These are phyloP conservation scores for Anisodus acutangulus DNA, from an alignment of 257 asterid genomes.

Conservation along the genomic window DNA sequence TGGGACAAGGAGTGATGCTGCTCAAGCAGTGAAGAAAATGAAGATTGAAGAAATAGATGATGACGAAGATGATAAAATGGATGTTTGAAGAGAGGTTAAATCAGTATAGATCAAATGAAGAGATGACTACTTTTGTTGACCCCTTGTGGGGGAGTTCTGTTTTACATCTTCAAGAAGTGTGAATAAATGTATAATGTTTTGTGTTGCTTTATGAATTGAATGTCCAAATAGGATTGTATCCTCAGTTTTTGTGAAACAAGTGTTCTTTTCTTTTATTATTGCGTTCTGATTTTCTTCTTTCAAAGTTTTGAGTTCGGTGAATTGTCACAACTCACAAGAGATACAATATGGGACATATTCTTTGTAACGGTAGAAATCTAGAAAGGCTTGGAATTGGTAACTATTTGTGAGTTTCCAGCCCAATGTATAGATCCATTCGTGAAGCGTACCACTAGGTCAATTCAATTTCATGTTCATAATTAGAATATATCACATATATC, in stretches of 20 bases:
- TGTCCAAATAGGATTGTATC: background rate
- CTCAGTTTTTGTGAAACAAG: background rate
- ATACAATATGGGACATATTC: too few species aligned
- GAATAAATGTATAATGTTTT: background rate
- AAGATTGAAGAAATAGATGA: slow-evolving; percentile 70
- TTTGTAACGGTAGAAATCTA: too few species aligned
- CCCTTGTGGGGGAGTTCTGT: background rate
- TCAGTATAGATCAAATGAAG: background rate
- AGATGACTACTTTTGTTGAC: background rate
- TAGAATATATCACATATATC: too few species aligned
- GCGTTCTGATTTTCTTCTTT: background rate
- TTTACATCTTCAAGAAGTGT: background rate
- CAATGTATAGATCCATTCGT: too few species aligned
- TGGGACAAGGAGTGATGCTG: slow-evolving; percentile 52
- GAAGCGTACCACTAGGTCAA: too few species aligned
- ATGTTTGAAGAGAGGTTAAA: slow-evolving; percentile 32
- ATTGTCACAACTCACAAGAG: too few species aligned
- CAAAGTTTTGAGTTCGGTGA: background rate
- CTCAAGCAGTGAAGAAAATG: slow-evolving; percentile 81
- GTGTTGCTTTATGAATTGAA: background rate
- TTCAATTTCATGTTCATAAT: too few species aligned
- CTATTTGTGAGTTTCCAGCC: too few species aligned
- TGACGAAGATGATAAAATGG: slow-evolving; percentile 71
- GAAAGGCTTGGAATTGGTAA: too few species aligned
- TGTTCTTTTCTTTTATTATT: background rate